These are phyloP conservation scores for Pontederia paniculata DNA, from an alignment of 176 grass and related monocot species.

Conservation along the genomic window DNA sequence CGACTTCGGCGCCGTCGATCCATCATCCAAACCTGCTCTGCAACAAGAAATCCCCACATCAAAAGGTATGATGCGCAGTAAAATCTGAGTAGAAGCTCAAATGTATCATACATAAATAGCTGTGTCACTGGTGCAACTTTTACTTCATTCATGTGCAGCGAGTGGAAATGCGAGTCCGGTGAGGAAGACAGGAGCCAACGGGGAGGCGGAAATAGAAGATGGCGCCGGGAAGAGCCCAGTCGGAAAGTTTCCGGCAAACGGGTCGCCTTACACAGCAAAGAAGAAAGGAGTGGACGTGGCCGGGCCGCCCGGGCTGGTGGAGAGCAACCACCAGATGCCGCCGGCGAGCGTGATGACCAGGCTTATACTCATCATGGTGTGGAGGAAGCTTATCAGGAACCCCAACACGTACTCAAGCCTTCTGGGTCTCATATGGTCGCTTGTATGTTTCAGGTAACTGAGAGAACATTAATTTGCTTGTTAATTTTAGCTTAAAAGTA, in stretches of 20 bases:
- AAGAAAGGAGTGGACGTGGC: conserved; percentile 54
- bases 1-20: conserved; percentile 35
- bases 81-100: neutral
- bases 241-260: conserved; percentile 66
- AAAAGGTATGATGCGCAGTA: conserved; percentile 31
- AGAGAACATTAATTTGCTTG: too few relatives aligned
- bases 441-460: conserved; percentile 72
- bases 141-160: conserved; percentile 5
- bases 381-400: conserved; percentile 98
- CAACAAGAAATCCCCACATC: conserved; percentile 42
- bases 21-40: neutral
- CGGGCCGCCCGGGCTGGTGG: conserved; percentile 32
- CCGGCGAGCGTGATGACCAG: conserved; percentile 94
- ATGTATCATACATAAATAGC: neutral
- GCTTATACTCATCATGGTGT: conserved; percentile 99
- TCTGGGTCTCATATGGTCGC: conserved; percentile 79
- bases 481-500: too few relatives aligned
- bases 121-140: neutral
- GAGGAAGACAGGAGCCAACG: conserved; percentile 26
- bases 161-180: conserved; percentile 58
- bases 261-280: conserved; percentile 59
- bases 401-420: conserved; percentile 99
- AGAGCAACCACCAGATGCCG: conserved; percentile 82
- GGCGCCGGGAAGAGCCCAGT: conserved; percentile 41
- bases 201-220: conserved; percentile 63